Evolutionary conservation across 2,329 filamentous ascomycete genomes (phyloP), one percentile per base, ranked within the genome.

Genomic region (Trichoderma atroviride): DNA sequence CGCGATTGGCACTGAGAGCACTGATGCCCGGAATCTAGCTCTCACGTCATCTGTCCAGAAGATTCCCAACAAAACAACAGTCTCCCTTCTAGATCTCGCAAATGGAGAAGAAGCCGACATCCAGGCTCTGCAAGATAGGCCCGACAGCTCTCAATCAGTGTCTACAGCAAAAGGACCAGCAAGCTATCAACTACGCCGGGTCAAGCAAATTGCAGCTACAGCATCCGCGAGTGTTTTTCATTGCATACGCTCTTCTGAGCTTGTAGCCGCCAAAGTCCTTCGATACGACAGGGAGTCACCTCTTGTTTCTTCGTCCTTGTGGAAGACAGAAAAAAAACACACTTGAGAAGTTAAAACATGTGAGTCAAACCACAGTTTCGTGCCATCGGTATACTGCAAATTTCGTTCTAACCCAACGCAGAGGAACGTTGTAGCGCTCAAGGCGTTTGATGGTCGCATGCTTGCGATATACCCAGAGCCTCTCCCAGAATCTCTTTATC

Each of bases 391-490:
- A 22, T n/a, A 29, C 24, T 29, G 14, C 19, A 24, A 19, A 7
- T 1, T 22, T 4, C 11, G 4, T n/a, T 33, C 56, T 60, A 68
- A 68, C 14, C 3, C 5, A 13, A 11, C n/a, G 5, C 10, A 68
- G 65, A 53, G 13, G 59, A 60, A 53, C 31, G 40, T 68, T 22
- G 31, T 68, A 31, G 37, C 65, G 2, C 29, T 61, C 5, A 53
- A 61, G n/a, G 65, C 56, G 1, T 53, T 68, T 29, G 65, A 68
- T 55, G 65, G 56, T 2, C 65, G 65, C 40, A 52, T 68, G 43
- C 24, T 68, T 29, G 16, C 43, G 6, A 16, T 61, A 19, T 68
- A 61, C 19, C 16, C 61, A 9, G 65, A 68, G 43, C 29, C 3
- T 27, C 63, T 66, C 19, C 56, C 56, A 16, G 3, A 1, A 19